Evolutionary conservation across 73 alveolate species (phyloP).

Genomic region (Paramecium sonneborni): DNA sequence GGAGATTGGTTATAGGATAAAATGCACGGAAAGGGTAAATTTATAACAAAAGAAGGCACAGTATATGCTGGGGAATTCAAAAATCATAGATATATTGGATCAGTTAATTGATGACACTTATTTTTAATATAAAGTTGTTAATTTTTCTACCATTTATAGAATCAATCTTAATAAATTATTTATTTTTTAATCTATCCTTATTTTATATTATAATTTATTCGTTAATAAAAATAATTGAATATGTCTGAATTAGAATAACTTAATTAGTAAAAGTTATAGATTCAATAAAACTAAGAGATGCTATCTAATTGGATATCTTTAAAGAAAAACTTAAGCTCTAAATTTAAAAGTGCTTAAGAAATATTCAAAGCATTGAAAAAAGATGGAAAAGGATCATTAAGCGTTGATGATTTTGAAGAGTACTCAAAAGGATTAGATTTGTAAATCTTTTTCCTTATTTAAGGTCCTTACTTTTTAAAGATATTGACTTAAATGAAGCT

Average conservation of each 20-base stretch:
- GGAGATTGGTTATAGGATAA: constrained; percentile 76
- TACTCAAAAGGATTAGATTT: constrained; percentile 9
- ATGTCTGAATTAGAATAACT: constrained; percentile 8
- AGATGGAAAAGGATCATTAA: not conserved
- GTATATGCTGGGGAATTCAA: constrained; percentile 63
- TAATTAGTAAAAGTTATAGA: not conserved
- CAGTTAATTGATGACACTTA: not conserved
- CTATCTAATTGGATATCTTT: not conserved
- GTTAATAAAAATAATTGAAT: not conserved
- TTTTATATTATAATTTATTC: not conserved
- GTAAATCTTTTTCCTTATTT: not conserved
- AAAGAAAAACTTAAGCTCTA: not conserved
- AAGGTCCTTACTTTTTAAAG: not conserved
- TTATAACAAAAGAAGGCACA: constrained; percentile 66
- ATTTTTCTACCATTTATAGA: no score
- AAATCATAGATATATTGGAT: constrained; percentile 15
- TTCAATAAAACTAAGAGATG: not conserved
- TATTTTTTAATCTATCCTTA: no score
- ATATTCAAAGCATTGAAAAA: not conserved
- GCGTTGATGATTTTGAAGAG: not conserved
- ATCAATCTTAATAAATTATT: no score
- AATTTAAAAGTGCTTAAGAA: not conserved
- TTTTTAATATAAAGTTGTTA: not conserved
- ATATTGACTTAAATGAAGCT: not conserved
- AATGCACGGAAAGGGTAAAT: constrained; percentile 74